Evolutionary conservation across 805 yeast species (phyloP).

Genomic region (Priceomyces melissophilus): DNA sequence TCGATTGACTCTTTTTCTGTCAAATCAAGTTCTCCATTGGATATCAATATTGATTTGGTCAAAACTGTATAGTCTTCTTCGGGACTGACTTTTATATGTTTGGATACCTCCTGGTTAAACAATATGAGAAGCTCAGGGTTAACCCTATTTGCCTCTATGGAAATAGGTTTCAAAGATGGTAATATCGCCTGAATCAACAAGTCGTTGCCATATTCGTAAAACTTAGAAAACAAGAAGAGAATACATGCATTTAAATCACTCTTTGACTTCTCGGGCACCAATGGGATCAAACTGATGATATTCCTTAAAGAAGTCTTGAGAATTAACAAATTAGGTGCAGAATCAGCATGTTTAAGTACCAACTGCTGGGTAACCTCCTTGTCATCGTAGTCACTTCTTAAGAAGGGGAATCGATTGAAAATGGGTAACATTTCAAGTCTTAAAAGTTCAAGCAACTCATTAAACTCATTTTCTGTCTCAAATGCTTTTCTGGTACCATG

Average conservation of each 20-base stretch:
- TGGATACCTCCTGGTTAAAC: conserved; percentile 24
- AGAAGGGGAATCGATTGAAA: conserved; percentile 56
- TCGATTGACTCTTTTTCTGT: conserved; percentile 18
- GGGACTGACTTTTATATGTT: conserved; percentile 14
- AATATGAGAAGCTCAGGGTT: conserved; percentile 19
- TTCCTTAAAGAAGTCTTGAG: conserved; percentile 49
- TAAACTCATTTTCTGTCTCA: conserved; percentile 50
- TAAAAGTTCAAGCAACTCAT: conserved; percentile 77
- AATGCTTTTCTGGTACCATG: conserved; percentile 34
- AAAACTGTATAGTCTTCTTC: conserved; percentile 25
- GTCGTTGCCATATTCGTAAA: conserved; percentile 45
- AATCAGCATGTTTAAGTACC: conserved; percentile 25
- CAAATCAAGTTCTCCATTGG: conserved; percentile 31
- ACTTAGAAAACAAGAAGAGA: conserved; percentile 56
- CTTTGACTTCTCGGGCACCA: conserved; percentile 66
- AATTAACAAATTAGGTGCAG: conserved; percentile 37
- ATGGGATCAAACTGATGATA: conserved; percentile 58
- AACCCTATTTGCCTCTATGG: conserved; percentile 21
- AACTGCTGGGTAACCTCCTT: conserved; percentile 22
- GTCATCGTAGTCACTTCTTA: conserved; percentile 44
- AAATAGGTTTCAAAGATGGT: conserved; percentile 35
- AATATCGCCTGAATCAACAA: conserved; percentile 47
- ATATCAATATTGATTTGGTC: conserved; percentile 32
- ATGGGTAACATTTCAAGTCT: conserved; percentile 66
- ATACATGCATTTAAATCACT: conserved; percentile 70